These are phyloP conservation scores for Yamadazyma philogaea DNA, from an alignment of 805 yeast species.

Conservation along the genomic window DNA sequence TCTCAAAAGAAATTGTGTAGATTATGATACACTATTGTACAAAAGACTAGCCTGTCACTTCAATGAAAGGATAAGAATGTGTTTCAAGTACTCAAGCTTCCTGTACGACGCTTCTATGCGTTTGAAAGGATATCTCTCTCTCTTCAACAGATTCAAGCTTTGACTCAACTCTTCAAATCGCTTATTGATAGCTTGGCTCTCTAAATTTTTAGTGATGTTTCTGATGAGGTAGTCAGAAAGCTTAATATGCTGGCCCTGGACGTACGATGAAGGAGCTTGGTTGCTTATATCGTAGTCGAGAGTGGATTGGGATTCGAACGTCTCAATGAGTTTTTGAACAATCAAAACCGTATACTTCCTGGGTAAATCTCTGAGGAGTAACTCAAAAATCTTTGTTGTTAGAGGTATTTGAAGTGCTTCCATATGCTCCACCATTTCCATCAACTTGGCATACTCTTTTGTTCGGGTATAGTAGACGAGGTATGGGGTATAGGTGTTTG, in stretches of 20 bases:
- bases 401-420: conserved; percentile 24
- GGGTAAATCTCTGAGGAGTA: conserved; percentile 15
- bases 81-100: conserved; percentile 22
- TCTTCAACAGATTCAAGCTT: not conserved
- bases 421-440: conserved; percentile 13
- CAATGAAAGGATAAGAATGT: conserved; percentile 10
- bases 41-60: not conserved
- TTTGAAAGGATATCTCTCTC: conserved; percentile 1
- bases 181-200: not conserved
- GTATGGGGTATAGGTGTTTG: conserved; percentile 18
- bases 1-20: conserved; percentile 11
- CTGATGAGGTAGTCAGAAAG: conserved; percentile 19
- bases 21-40: not conserved
- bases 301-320: conserved; percentile 13
- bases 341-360: conserved; percentile 13
- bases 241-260: conserved; percentile 19
- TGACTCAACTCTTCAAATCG: not conserved
- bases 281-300: conserved; percentile 13
- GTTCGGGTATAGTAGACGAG: conserved; percentile 11
- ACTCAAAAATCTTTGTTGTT: conserved; percentile 28
- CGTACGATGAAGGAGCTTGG: not conserved
- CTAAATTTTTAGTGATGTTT: conserved; percentile 4
- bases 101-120: conserved; percentile 18
- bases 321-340: conserved; percentile 14
- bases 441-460: conserved; percentile 4